Conservation (phyloP, 75 land plant genomes). For the Cunninghamia lanceolata region DNA sequence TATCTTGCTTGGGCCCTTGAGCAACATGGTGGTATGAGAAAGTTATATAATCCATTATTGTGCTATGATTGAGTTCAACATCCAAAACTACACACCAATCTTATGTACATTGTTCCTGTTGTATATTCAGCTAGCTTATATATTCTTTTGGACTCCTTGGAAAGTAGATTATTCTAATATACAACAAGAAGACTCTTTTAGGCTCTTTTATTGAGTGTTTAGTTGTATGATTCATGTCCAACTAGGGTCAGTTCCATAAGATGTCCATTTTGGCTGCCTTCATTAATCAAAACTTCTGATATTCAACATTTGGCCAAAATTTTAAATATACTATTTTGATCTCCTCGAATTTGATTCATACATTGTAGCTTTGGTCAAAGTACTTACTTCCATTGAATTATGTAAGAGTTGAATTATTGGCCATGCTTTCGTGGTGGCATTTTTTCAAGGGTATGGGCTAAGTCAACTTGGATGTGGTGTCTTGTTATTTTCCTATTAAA, state of each 20-base stretch:
- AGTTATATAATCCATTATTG: neutral
- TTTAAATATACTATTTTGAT: neutral
- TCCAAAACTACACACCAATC: neutral
- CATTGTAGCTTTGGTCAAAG: neutral
- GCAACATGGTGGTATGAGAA: neutral
- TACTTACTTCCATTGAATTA: neutral
- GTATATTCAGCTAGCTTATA: neutral
- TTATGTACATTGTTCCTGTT: neutral
- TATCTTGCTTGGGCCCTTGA: neutral
- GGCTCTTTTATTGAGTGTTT: neutral
- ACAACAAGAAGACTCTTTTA: constrained; percentile 7
- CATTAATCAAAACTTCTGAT: neutral
- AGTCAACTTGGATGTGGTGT: neutral
- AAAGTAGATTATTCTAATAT: neutral
- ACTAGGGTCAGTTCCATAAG: neutral
- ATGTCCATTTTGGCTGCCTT: neutral
- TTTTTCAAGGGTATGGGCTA: neutral
- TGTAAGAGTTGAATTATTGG: constrained; percentile 1
- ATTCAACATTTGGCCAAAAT: constrained; percentile 2
- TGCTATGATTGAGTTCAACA: constrained; percentile 4
- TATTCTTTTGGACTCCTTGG: neutral
- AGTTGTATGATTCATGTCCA: neutral
- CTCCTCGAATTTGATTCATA: neutral
- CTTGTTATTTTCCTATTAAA: neutral
- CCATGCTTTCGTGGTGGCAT: neutral